Conservation (phyloP, 305 asterid genomes). For the Stenogyne calaminthoides region DNA sequence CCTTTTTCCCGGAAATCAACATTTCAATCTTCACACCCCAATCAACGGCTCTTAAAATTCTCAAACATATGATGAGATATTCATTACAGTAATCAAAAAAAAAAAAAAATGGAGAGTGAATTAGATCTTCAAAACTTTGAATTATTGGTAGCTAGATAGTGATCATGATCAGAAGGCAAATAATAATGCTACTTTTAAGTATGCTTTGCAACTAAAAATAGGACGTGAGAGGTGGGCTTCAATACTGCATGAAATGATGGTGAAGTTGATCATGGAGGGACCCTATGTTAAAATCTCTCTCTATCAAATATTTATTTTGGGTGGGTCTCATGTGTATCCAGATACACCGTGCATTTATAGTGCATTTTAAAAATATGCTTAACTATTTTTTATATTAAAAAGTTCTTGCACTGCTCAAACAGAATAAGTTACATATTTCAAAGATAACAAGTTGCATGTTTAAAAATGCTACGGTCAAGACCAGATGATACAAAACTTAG, state of each 20-base stretch:
- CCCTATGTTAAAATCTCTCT: conserved; percentile 34
- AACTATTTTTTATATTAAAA: too few species aligned
- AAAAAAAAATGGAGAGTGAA: background rate
- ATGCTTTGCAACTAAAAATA: conserved; percentile 46
- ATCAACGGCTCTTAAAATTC: conserved; percentile 40
- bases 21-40: conserved; percentile 31
- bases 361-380: too few species aligned
- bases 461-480: too few species aligned
- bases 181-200: conserved; percentile 48
- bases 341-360: too few species aligned
- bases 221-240: conserved; percentile 54
- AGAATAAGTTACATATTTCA: too few species aligned
- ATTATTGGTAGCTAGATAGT: conserved; percentile 48
- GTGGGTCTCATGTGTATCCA: too few species aligned
- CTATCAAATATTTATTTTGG: background rate
- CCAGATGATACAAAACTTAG: too few species aligned
- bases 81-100: conserved; percentile 51
- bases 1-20: conserved; percentile 38
- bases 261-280: conserved; percentile 65
- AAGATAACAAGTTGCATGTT: too few species aligned
- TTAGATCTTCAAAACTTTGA: conserved; percentile 33
- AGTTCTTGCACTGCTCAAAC: too few species aligned
- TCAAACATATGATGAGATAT: conserved; percentile 46
- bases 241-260: conserved; percentile 64
- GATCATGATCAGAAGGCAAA: conserved; percentile 38